phyloP scores from a whole-genome alignment of 2,329 filamentous ascomycete genomes.

The Alternaria sp. region DNA sequence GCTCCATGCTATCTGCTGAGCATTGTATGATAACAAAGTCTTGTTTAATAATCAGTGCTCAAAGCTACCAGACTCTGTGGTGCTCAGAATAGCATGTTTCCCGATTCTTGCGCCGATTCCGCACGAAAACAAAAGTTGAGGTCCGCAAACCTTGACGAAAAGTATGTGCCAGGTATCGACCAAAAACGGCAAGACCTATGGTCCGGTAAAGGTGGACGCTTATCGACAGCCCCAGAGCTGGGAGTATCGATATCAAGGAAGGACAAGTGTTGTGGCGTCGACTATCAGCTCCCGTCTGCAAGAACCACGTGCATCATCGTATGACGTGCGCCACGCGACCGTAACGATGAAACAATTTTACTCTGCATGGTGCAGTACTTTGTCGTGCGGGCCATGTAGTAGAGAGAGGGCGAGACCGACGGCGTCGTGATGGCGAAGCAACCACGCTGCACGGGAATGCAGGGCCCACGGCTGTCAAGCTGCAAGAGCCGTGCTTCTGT shows the following conservation, averaged over 20 bases:
- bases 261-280: not conserved
- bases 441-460: not conserved
- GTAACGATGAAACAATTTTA: too few relatives aligned
- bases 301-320: constrained; percentile 6
- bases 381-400: not conserved
- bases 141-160: constrained; percentile 2
- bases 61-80: not conserved
- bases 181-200: not conserved
- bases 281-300: constrained; percentile 4
- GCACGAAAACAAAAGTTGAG: not conserved
- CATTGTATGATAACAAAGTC: not conserved
- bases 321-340: constrained; percentile 3
- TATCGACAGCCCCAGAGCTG: constrained; percentile 1
- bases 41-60: not conserved
- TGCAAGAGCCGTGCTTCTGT: not conserved
- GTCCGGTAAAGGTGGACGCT: not conserved
- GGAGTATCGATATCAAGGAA: not conserved
- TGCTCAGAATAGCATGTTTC: not conserved
- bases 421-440: constrained; percentile 7
- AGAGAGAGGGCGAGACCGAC: not conserved
- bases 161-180: not conserved
- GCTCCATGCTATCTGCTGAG: not conserved
- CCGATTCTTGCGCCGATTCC: not conserved
- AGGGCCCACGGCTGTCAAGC: constrained; percentile 7
- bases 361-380: not conserved